Conservation (phyloP, 179 eudicot genomes). For the Carnegiea gigantea region DNA sequence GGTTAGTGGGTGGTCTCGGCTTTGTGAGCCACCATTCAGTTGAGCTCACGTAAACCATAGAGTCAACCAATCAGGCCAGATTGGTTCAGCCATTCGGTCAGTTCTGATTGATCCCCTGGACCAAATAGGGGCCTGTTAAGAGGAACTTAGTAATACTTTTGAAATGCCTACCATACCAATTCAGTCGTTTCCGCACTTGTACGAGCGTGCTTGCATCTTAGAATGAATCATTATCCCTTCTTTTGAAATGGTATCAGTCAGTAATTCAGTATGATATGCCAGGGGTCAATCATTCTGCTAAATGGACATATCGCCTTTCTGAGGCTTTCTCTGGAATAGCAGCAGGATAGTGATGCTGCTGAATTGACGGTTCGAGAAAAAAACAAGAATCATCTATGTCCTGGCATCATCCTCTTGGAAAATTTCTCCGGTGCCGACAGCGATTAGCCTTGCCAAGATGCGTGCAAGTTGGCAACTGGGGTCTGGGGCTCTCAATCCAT, state of each 20-base stretch:
- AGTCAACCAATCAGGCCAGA: no score
- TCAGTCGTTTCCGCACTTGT: not conserved
- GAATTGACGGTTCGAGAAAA: not conserved
- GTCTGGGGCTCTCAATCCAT: slow-evolving; percentile 3
- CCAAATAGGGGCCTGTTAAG: no score
- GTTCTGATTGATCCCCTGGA: no score
- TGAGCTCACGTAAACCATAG: no score
- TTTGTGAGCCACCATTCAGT: no score
- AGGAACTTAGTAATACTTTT: no score
- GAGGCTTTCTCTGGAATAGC: not conserved
- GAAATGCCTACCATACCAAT: no score
- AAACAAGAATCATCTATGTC: not conserved
- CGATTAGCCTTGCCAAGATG: not conserved
- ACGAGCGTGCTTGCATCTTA: no score
- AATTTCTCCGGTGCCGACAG: not conserved
- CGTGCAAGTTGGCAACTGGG: not conserved
- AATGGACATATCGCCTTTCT: not conserved
- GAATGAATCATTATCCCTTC: not conserved
- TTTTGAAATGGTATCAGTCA: not conserved
- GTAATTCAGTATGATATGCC: not conserved
- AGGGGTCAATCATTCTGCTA: not conserved
- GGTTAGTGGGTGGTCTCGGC: no score
- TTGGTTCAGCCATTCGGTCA: no score
- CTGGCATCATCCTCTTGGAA: not conserved
- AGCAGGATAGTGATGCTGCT: not conserved